A percentile compares a stretch with the other conserved stretches of the same genome.
Conservation (phyloP, 2,329 filamentous ascomycete genomes). For the Monosporascus cannonballus region DNA sequence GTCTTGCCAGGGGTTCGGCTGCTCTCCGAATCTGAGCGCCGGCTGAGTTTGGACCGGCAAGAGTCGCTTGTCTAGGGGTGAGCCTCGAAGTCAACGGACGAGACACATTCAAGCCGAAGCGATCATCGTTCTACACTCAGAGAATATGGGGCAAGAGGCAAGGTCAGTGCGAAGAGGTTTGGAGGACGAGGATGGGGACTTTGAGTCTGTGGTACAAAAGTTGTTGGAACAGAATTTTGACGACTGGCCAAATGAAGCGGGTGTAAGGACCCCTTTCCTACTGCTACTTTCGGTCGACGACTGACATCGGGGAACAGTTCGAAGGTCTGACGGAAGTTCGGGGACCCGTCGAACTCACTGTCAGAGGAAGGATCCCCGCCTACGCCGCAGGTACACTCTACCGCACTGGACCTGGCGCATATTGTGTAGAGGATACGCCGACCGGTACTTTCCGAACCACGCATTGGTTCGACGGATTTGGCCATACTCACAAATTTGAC, state of each 20-base stretch:
- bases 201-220: constrained; percentile 10
- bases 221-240: constrained; percentile 19
- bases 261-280: constrained; percentile 30
- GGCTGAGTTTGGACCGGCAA: no score
- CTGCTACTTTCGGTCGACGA: not conserved
- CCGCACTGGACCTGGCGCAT: constrained; percentile 66
- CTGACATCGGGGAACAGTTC: constrained; percentile 43
- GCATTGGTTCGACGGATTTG: constrained; percentile 80
- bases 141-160: not conserved
- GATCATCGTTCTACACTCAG: constrained; percentile 1
- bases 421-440: constrained; percentile 51
- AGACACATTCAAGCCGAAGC: not conserved
- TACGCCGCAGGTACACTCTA: constrained; percentile 69
- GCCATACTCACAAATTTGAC: constrained; percentile 66
- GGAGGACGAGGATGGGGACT: constrained; percentile 14
- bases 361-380: constrained; percentile 61
- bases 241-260: constrained; percentile 46
- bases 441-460: constrained; percentile 54
- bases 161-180: constrained; percentile 1
- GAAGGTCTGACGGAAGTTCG: constrained; percentile 60
- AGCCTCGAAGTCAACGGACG: no score
- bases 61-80: no score
- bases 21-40: no score
- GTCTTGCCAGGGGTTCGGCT: no score
- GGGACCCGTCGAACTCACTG: constrained; percentile 54